Evolutionary conservation across 2,329 filamentous ascomycete genomes (phyloP), one percentile per base, ranked within the genome.

Genomic region (Scedosporium dehoogii): DNA sequence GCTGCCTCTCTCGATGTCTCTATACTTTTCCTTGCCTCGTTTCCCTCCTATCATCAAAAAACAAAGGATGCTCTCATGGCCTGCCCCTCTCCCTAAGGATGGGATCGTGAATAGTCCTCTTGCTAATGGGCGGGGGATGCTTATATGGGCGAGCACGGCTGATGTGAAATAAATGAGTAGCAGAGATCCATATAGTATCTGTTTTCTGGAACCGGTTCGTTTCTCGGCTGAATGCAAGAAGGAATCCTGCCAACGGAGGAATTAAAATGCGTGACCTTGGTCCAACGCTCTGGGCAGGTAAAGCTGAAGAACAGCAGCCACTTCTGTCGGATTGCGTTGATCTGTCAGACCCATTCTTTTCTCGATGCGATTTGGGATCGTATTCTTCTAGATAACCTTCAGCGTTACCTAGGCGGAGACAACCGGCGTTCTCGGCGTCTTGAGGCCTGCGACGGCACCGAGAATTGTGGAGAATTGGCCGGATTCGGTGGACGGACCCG

Each of bases 111-210:
- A 48, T 18, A 48, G 16, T 48, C 21, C 16, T 21, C 16, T 21
- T n/a, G 44, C 4, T 2, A 1, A 9, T 7, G 21, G 48, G 51
- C 3, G 51, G 21, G 21, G 23, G 21, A 12, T 55, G n/a, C 6
- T 55, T 21, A 55, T 23, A 55, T 55, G 51, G 51, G 23, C 51
- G 1, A 55, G 23, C 51, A 55, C 51, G 51, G 51, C 51, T 55
- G 51, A 27, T 55, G n/a, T 14, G 51, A 55, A 55, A 55, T 55
- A 55, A 55, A 55, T 55, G 51, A 55, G 23, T 55, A 55, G 51
- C 51, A 55, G 12, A 18, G 51, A 55, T 55, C 12, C 21, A 55
- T 55, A 55, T 55, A 55, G 51, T 55, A 25, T 55, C 51, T 55
- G 21, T 55, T 55, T 55, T 55, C 51, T 55, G 51, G 51, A 55